Conservation (phyloP, 2,329 filamentous ascomycete species). For the Tolypocladium guangdongense region DNA sequence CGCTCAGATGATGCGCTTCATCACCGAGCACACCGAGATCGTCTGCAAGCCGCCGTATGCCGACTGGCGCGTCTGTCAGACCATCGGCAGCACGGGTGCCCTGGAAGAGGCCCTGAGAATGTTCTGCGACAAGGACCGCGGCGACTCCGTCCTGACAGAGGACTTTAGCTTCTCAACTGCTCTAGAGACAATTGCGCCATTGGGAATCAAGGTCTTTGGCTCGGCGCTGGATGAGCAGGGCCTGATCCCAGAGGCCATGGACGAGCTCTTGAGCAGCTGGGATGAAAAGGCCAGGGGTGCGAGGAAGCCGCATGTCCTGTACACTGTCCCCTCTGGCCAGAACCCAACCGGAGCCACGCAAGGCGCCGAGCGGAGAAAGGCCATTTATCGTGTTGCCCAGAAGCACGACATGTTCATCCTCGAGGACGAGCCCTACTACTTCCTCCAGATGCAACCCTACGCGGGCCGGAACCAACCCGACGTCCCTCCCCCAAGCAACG, state of each 20-base stretch:
- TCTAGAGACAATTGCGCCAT: conserved; percentile 44
- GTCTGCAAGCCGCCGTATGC: conserved; percentile 77
- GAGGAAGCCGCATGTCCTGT: conserved; percentile 43
- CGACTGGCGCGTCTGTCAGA: conserved; percentile 81
- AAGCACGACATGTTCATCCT: conserved; percentile 81
- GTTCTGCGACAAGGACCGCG: conserved; percentile 57
- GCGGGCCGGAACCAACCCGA: conserved; percentile 38
- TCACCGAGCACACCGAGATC: conserved; percentile 93
- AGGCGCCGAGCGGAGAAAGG: conserved; percentile 51
- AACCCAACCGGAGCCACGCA: conserved; percentile 88
- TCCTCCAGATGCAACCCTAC: conserved; percentile 78
- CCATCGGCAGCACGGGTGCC: conserved; percentile 74
- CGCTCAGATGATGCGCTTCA: conserved; percentile 77
- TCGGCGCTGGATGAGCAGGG: conserved; percentile 42
- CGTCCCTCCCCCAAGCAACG: conserved; percentile 43
- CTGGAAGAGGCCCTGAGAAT: conserved; percentile 78
- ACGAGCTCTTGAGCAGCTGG: conserved; percentile 40
- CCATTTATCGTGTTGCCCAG: conserved; percentile 66
- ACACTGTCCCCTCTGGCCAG: conserved; percentile 64
- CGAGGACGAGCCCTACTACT: conserved; percentile 93
- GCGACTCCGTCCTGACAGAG: conserved; percentile 75
- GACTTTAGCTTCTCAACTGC: conserved; percentile 81
- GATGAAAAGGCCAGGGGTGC: conserved; percentile 30
- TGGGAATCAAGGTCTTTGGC: conserved; percentile 41
- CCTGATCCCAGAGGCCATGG: conserved; percentile 38